Percentiles rank a stretch among this genome's conserved stretches.
These are phyloP conservation scores for Dactylonectria macrodidyma DNA, from an alignment of 2,329 filamentous ascomycete species.

Conservation along the genomic window DNA sequence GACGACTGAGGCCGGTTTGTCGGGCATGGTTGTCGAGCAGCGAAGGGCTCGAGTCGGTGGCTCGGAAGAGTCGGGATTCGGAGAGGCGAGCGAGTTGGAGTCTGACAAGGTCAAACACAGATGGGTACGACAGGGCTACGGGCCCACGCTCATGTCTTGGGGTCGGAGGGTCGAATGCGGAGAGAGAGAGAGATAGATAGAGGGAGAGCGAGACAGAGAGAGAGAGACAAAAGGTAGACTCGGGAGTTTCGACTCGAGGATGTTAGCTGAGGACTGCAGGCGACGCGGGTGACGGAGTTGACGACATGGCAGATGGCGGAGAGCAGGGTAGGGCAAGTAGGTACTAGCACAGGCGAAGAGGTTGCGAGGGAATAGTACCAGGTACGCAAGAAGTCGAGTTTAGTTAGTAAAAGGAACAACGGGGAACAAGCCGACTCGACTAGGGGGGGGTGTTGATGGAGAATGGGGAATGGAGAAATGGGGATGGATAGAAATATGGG, in stretches of 20 bases:
- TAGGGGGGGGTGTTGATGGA: conserved; percentile 18
- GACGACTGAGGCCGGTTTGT: conserved; percentile 64
- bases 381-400: conserved; percentile 13
- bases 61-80: conserved; percentile 42
- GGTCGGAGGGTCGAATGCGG: conserved; percentile 22
- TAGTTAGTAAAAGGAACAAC: conserved; percentile 16
- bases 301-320: conserved; percentile 36
- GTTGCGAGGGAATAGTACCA: conserved; percentile 13
- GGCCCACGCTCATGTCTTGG: conserved; percentile 44
- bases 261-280: conserved; percentile 23
- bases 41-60: conserved; percentile 32
- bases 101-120: conserved; percentile 45
- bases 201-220: conserved; percentile 5
- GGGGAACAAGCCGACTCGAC: conserved; percentile 19
- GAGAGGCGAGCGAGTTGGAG: conserved; percentile 34
- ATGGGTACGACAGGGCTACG: conserved; percentile 42
- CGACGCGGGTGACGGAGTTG: conserved; percentile 21
- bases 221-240: background rate
- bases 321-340: background rate
- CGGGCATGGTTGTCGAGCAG: conserved; percentile 50
- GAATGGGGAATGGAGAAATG: conserved; percentile 35
- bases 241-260: background rate
- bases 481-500: conserved; percentile 11
- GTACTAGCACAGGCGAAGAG: conserved; percentile 6
- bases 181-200: conserved; percentile 2